Conservation (phyloP, 75 land plant genomes). For the Pseudotsuga menziesii region DNA sequence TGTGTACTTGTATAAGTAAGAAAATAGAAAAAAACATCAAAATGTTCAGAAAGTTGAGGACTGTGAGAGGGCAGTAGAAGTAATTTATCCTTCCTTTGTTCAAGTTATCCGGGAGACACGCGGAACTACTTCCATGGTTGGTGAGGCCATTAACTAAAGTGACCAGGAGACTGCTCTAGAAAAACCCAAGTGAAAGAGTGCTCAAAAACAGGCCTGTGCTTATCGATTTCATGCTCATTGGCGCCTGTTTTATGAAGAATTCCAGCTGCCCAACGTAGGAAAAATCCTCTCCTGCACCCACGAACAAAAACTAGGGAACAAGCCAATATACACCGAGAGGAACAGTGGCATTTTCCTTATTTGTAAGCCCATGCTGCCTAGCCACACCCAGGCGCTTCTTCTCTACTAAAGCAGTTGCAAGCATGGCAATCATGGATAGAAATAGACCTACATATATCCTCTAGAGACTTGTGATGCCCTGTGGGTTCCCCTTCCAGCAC, state of each 20-base stretch:
- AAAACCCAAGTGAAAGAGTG: constrained; percentile 73
- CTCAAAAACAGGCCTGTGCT: constrained; percentile 72
- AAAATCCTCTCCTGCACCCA: constrained; percentile 73
- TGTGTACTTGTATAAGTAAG: constrained; percentile 34
- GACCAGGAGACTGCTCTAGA: constrained; percentile 64
- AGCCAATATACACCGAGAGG: constrained; percentile 71
- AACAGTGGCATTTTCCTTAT: constrained; percentile 27
- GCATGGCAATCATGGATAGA: constrained; percentile 54
- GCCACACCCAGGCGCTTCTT: constrained; percentile 29
- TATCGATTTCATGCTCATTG: constrained; percentile 74
- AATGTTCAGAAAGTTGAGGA: constrained; percentile 27
- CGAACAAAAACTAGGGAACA: constrained; percentile 62
- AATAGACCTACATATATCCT: constrained; percentile 52
- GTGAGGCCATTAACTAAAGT: constrained; percentile 50
- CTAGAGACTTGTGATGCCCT: constrained; percentile 68
- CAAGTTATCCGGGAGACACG: constrained; percentile 36
- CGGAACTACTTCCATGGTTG: constrained; percentile 19
- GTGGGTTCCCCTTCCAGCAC: constrained; percentile 35
- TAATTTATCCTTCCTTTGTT: constrained; percentile 31
- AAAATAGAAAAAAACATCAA: constrained; percentile 19
- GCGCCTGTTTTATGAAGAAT: constrained; percentile 74
- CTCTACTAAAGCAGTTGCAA: constrained; percentile 42
- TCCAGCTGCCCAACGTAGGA: constrained; percentile 79
- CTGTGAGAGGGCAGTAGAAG: constrained; percentile 49
- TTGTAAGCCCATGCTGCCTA: constrained; percentile 26